A percentile compares a stretch with the other conserved stretches of the same genome.
These are phyloP conservation scores for Penicillium sp. DNA, from an alignment of 2,329 filamentous ascomycete genomes.

Conservation along the genomic window DNA sequence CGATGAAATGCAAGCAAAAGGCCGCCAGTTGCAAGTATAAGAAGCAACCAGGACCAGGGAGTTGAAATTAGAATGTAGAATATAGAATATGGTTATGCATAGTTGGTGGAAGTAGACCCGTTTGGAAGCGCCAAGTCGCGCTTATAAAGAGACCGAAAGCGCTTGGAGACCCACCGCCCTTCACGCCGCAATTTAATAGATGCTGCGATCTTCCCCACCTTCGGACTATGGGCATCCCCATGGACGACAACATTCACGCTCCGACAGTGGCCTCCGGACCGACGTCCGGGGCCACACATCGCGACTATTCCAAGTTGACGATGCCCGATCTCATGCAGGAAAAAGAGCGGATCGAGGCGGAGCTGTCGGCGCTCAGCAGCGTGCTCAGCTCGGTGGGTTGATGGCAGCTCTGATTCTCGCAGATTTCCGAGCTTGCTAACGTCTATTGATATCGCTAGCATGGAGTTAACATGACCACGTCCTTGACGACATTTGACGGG, in stretches of 20 bases:
- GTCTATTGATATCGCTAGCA: conserved; percentile 66
- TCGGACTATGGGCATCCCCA: conserved; percentile 59
- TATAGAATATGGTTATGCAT: too few species aligned
- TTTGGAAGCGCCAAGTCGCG: conserved; percentile 14
- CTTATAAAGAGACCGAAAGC: conserved; percentile 24
- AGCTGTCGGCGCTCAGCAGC: conserved; percentile 81
- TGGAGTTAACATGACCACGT: conserved; percentile 89
- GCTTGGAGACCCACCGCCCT: conserved; percentile 23
- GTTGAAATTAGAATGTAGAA: neutral
- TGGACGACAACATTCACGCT: conserved; percentile 70
- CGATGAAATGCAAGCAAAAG: neutral
- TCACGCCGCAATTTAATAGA: conserved; percentile 12
- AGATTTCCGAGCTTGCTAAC: conserved; percentile 24
- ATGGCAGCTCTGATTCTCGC: neutral
- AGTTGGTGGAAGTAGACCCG: neutral
- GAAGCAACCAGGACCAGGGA: neutral
- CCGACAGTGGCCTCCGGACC: conserved; percentile 81
- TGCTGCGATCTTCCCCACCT: conserved; percentile 28
- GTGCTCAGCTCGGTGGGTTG: conserved; percentile 83
- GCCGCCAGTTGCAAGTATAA: neutral
- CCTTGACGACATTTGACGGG: conserved; percentile 84
- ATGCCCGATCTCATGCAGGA: conserved; percentile 80
- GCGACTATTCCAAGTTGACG: conserved; percentile 70
- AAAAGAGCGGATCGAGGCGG: conserved; percentile 83
- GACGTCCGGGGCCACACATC: conserved; percentile 63